Evolutionary conservation across 2,329 filamentous ascomycete genomes (phyloP), one percentile per base, ranked within the genome.

Genomic region (Cercospora janseana): DNA sequence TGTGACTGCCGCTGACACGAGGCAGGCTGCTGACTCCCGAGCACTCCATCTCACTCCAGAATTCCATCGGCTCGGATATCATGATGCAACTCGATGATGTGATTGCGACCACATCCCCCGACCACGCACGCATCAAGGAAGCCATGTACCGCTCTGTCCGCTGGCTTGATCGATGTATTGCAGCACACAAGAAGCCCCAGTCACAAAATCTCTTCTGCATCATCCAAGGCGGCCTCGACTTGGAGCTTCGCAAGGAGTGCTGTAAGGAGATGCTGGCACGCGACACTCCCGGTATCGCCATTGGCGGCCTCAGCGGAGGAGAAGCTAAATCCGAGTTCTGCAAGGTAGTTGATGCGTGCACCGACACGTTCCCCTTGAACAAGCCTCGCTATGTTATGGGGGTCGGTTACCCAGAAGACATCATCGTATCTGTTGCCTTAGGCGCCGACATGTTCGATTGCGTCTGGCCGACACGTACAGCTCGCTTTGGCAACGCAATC

Each of bases 301-400:
- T 98, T 62, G 93, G 94, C 23, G 93, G 93, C 0, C 75, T 98
- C 15, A 95, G 88, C 57, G 94, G 93, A 48, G 93, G 94, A 45
- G 94, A 98, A 72, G 93, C 88, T 12, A 98, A 98, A 70, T 79
- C 81, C 20, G 87, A 93, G 63, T 98, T 92, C 66, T 98, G 93
- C 72, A 82, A 83, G 64, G 93, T 69, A 16, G 91, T 97, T 20
- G 79, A 83, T 52, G 84, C 88, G 2, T 97, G 93, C 69, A 97
- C 93, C 1, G 80, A 77, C 24, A 70, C 95, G 51, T 77, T 98
- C 13, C 94, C 94, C 0, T 86, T 92, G 51, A 76, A 87, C 55
- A 98, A 98, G 71, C 93, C 93, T n/a, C 81, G 93, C 67, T 98
- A 98, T 72, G 92, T 98, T 50, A 98, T 98, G 94, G 93, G 93